phyloP scores from a whole-genome alignment of 768 basidiomycete genomes.

The Russula foetens region DNA sequence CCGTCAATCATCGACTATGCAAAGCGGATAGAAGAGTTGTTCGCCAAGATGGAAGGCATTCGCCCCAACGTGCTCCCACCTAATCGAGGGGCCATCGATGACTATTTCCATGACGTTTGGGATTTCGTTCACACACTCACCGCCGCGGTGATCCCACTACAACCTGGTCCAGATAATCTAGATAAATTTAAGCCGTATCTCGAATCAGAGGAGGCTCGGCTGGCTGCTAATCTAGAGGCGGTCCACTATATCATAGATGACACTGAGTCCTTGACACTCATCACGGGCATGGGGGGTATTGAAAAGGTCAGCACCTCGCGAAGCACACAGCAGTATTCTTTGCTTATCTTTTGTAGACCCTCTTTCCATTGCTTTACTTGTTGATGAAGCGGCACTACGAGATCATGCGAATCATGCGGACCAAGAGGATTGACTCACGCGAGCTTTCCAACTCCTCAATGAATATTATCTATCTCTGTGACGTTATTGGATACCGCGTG shows the following conservation, averaged over 20 bases:
- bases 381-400: slow-evolving; percentile 19
- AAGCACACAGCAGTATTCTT: too few relatives aligned
- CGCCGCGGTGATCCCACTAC: neutral
- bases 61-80: neutral
- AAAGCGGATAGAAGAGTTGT: slow-evolving; percentile 1
- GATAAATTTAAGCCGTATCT: slow-evolving; percentile 20
- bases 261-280: slow-evolving; percentile 22
- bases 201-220: slow-evolving; percentile 23
- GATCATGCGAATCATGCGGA: slow-evolving; percentile 9
- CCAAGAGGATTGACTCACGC: neutral
- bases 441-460: neutral
- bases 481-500: neutral
- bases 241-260: slow-evolving; percentile 26
- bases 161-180: neutral
- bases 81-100: neutral
- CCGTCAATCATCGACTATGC: slow-evolving; percentile 14
- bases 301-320: neutral
- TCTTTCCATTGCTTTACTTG: slow-evolving; percentile 15
- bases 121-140: slow-evolving; percentile 1
- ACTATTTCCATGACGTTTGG: neutral
- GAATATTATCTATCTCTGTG: neutral
- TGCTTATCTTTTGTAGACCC: neutral
- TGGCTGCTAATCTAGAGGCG: slow-evolving; percentile 21
- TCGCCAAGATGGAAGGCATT: slow-evolving; percentile 17
- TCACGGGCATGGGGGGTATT: slow-evolving; percentile 21